Evolutionary conservation across 805 yeast species (phyloP).

Genomic region (Candida sanyiensis): DNA sequence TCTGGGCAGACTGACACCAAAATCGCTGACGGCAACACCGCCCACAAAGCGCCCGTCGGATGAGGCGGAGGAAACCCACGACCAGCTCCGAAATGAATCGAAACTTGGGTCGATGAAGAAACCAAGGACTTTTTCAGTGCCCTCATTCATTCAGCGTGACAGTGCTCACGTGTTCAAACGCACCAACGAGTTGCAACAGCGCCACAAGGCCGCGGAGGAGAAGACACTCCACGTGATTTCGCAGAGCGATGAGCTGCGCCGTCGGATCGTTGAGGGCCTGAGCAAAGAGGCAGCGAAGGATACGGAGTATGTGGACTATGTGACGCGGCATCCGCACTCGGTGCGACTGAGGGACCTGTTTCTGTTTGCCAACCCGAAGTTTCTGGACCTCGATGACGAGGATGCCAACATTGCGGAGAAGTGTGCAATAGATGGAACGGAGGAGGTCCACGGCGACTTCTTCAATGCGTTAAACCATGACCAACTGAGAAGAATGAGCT

Average conservation of each 20-base stretch:
- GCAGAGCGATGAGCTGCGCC: neutral
- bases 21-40: neutral
- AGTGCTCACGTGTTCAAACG: slow-evolving; percentile 1
- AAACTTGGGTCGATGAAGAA: neutral
- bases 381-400: neutral
- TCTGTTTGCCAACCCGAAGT: slow-evolving; percentile 7
- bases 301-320: slow-evolving; percentile 7
- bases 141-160: slow-evolving; percentile 2
- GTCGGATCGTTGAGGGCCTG: neutral
- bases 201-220: slow-evolving; percentile 8
- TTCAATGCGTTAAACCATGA: slow-evolving; percentile 9
- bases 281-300: slow-evolving; percentile 8
- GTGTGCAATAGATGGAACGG: neutral
- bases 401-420: slow-evolving; percentile 5
- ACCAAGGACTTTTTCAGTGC: neutral
- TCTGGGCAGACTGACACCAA: neutral
- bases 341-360: slow-evolving; percentile 10
- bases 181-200: slow-evolving; percentile 1
- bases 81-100: neutral
- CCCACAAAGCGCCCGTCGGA: neutral
- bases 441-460: slow-evolving; percentile 5
- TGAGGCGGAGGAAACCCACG: neutral
- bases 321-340: neutral
- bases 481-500: neutral
- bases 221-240: slow-evolving; percentile 3